Evolutionary conservation across 495 filamentous ascomycete species (phyloP).

Genomic region (Endocarpon pusillum): DNA sequence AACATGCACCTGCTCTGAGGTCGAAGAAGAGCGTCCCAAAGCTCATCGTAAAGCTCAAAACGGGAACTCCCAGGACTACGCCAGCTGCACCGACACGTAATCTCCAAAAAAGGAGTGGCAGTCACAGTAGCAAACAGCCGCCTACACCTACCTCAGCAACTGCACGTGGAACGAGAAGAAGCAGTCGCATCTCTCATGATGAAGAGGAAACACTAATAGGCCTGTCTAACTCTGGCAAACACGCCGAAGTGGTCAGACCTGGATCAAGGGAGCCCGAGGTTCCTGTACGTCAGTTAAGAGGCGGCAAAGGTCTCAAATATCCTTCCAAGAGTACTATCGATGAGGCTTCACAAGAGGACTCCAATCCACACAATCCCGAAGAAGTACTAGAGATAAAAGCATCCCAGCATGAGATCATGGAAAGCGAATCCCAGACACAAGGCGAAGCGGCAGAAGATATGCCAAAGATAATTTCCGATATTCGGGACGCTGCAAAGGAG

Average conservation of each 20-base stretch:
- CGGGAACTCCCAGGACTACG: slow-evolving; percentile 12
- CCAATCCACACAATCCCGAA: background rate
- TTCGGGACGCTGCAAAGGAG: slow-evolving; percentile 27
- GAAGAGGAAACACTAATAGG: slow-evolving; percentile 42
- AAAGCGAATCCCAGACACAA: slow-evolving; percentile 25
- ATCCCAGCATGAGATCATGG: slow-evolving; percentile 24
- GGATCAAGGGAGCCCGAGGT: slow-evolving; percentile 54
- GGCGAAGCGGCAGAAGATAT: slow-evolving; percentile 21
- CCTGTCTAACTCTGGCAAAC: slow-evolving; percentile 61
- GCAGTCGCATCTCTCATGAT: slow-evolving; percentile 41
- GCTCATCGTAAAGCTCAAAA: slow-evolving; percentile 20
- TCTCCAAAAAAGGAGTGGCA: slow-evolving; percentile 25
- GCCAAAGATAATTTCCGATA: slow-evolving; percentile 14
- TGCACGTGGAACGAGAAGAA: slow-evolving; percentile 27
- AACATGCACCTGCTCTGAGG: too few relatives aligned
- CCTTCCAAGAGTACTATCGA: slow-evolving; percentile 13
- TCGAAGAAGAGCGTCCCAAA: slow-evolving; percentile 11
- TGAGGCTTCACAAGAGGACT: background rate
- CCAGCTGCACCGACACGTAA: slow-evolving; percentile 5
- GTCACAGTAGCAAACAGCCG: slow-evolving; percentile 17
- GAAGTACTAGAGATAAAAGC: slow-evolving; percentile 18
- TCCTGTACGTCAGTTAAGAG: slow-evolving; percentile 34
- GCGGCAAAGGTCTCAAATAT: slow-evolving; percentile 21
- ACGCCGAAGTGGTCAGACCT: slow-evolving; percentile 40
- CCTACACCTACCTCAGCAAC: slow-evolving; percentile 13